These are phyloP conservation scores for Croton laevigatus DNA, from an alignment of 441 rosid genomes.

Conservation along the genomic window DNA sequence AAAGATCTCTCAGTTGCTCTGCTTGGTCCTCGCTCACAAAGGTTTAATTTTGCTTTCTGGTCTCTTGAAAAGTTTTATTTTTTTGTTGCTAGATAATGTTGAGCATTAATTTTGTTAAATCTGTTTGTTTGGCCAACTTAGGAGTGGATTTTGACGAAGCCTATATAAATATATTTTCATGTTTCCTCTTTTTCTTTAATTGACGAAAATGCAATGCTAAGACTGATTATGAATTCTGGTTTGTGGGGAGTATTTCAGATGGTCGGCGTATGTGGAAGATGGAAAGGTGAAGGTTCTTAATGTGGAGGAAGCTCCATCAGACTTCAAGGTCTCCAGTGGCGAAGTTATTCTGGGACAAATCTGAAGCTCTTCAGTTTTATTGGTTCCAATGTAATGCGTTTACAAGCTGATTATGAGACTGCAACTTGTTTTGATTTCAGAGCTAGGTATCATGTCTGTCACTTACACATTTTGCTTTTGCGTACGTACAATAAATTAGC, in stretches of 20 bases:
- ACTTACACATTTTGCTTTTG: no score
- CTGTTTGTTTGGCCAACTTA: background rate
- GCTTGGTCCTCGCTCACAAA: constrained; percentile 82
- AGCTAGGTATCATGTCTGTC: no score
- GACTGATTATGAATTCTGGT: background rate
- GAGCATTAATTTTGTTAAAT: background rate
- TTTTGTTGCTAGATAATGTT: background rate
- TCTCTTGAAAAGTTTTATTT: background rate
- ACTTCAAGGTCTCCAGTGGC: constrained; percentile 76
- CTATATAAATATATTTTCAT: background rate
- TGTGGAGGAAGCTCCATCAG: constrained; percentile 86
- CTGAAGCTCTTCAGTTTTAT: constrained; percentile 21
- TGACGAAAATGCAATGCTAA: background rate
- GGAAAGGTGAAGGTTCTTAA: constrained; percentile 79
- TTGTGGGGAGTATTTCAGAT: constrained; percentile 40
- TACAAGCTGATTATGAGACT: no score
- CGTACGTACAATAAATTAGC: no score
- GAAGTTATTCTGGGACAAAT: constrained; percentile 79
- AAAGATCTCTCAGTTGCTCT: constrained; percentile 90
- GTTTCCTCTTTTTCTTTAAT: background rate
- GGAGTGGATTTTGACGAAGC: background rate
- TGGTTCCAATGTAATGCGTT: no score
- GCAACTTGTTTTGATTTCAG: no score
- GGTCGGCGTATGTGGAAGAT: constrained; percentile 87
- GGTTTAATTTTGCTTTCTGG: constrained; percentile 35